Evolutionary conservation across 2,329 filamentous ascomycete genomes (phyloP).

Genomic region (Diaporthe helianthi): DNA sequence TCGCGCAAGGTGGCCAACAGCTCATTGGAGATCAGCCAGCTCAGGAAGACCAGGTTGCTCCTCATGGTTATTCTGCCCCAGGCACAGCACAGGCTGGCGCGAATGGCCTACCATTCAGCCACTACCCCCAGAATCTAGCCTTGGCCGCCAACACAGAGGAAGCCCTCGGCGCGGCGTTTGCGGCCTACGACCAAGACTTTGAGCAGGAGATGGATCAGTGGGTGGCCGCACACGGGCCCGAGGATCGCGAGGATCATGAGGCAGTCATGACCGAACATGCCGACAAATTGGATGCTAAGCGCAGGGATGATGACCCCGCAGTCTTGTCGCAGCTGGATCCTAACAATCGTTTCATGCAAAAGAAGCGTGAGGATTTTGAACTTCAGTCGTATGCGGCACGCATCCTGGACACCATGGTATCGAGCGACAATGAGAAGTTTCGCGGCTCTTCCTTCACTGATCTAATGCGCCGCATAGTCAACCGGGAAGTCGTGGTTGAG

Average conservation of each 20-base stretch:
- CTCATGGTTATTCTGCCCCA: not conserved
- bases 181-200: constrained; percentile 41
- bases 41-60: not conserved
- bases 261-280: constrained; percentile 31
- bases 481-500: constrained; percentile 74
- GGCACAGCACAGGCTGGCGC: not conserved
- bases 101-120: constrained; percentile 4
- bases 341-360: constrained; percentile 42
- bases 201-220: constrained; percentile 41
- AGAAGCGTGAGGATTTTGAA: constrained; percentile 64
- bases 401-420: constrained; percentile 71
- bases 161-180: constrained; percentile 41
- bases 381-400: constrained; percentile 75
- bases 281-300: constrained; percentile 36
- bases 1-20: not conserved
- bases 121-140: constrained; percentile 33
- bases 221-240: constrained; percentile 44
- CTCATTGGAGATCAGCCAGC: not conserved
- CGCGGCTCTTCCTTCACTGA: constrained; percentile 77
- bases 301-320: constrained; percentile 35
- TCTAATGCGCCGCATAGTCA: constrained; percentile 78
- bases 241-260: constrained; percentile 38
- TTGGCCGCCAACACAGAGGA: constrained; percentile 35
- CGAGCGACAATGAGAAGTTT: constrained; percentile 77
- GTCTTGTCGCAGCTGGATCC: constrained; percentile 41